Evolutionary conservation across 495 filamentous ascomycete genomes (phyloP).

Genomic region (Neurospora pannonica): DNA sequence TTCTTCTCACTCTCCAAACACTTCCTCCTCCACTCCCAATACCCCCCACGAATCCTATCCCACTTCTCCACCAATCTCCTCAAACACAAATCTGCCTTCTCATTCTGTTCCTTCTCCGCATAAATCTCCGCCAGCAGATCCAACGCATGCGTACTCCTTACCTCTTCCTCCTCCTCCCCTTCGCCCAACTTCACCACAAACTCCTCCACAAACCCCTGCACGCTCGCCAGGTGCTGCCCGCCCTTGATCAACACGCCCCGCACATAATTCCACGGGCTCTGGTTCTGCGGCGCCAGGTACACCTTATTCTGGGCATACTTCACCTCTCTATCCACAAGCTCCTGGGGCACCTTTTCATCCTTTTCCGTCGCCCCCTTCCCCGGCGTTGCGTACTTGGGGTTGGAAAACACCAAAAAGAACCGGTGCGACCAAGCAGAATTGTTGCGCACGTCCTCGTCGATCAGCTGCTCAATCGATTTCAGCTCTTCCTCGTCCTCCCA

Average conservation of each 20-base stretch:
- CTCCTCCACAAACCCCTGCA: conserved; percentile 54
- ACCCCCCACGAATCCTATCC: conserved; percentile 82
- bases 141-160: conserved; percentile 76
- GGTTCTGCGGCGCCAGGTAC: conserved; percentile 77
- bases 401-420: conserved; percentile 78
- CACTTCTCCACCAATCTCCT: conserved; percentile 71
- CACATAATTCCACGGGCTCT: conserved; percentile 87
- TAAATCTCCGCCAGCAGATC: conserved; percentile 82
- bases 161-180: conserved; percentile 35
- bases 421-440: conserved; percentile 97
- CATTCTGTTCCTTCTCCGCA: conserved; percentile 47
- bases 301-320: conserved; percentile 63
- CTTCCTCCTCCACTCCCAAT: conserved; percentile 75
- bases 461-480: conserved; percentile 54
- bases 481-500: conserved; percentile 51
- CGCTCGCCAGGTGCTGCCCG: conserved; percentile 43
- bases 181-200: conserved; percentile 49
- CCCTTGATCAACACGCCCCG: conserved; percentile 62
- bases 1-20: conserved; percentile 8
- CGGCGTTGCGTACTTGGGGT: conserved; percentile 41
- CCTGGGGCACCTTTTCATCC: conserved; percentile 43
- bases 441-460: conserved; percentile 76
- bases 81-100: conserved; percentile 54
- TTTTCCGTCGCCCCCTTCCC: conserved; percentile 34
- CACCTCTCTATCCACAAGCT: conserved; percentile 65